Percentiles rank a stretch among this genome's conserved stretches.
Conservation (phyloP, 805 yeast genomes). For the Sugiyamaella valdiviana region DNA sequence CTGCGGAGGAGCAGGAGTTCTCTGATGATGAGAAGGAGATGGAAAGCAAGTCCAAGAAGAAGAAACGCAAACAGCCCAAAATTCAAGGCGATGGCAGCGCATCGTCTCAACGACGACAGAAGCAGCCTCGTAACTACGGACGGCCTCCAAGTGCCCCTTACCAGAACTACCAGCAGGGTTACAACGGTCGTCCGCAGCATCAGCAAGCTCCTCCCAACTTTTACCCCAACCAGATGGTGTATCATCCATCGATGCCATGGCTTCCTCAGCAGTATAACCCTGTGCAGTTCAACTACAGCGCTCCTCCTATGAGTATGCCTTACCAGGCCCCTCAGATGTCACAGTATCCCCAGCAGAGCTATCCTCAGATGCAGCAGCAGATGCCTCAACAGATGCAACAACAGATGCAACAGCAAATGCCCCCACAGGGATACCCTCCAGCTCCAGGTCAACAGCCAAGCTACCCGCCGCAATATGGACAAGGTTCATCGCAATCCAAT, state of each 20-base stretch:
- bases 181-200: conserved; percentile 3
- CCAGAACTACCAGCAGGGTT: not conserved
- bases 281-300: conserved; percentile 7
- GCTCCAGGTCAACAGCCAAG: not conserved
- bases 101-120: not conserved
- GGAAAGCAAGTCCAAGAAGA: conserved; percentile 57
- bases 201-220: conserved; percentile 1
- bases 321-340: not conserved
- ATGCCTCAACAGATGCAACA: not conserved
- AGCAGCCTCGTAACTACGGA: conserved; percentile 10
- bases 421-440: not conserved
- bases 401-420: not conserved
- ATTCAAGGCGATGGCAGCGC: conserved; percentile 24
- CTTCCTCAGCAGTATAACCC: conserved; percentile 12
- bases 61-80: conserved; percentile 47
- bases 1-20: conserved; percentile 89
- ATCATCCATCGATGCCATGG: conserved; percentile 14
- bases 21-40: conserved; percentile 91
- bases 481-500: not conserved
- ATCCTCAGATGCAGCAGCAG: not conserved
- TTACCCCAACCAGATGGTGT: not conserved
- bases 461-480: not conserved
- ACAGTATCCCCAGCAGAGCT: not conserved
- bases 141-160: conserved; percentile 3
- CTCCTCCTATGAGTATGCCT: not conserved